Conservation (phyloP, 352 stramenopile genomes). For the Phytophthora litchii region DNA sequence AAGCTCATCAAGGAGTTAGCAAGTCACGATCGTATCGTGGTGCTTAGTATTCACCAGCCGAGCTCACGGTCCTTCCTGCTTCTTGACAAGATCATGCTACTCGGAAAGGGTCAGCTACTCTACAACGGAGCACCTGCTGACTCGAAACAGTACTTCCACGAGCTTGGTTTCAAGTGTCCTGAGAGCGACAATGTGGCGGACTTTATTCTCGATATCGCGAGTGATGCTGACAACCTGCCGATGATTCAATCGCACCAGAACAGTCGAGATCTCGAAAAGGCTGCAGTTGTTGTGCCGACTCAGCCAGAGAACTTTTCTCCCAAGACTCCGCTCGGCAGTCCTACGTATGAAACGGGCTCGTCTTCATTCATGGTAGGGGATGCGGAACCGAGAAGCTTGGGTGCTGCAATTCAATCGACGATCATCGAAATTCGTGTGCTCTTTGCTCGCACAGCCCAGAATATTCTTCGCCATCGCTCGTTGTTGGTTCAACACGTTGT, state of each 20-base stretch:
- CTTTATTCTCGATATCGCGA: slow-evolving; percentile 81
- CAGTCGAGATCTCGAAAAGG: background rate
- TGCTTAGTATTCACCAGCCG: slow-evolving; percentile 91
- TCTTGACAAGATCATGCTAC: slow-evolving; percentile 91
- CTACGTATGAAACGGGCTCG: slow-evolving; percentile 36
- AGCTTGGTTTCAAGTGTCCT: slow-evolving; percentile 70
- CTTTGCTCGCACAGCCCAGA: slow-evolving; percentile 71
- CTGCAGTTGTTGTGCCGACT: background rate
- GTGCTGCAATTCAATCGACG: slow-evolving; percentile 41
- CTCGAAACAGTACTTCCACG: slow-evolving; percentile 63
- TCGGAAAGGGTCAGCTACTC: slow-evolving; percentile 81
- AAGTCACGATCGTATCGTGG: slow-evolving; percentile 72
- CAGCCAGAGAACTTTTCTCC: background rate
- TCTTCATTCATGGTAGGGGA: slow-evolving; percentile 65
- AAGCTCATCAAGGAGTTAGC: slow-evolving; percentile 89
- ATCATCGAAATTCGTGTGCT: slow-evolving; percentile 73
- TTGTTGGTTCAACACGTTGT: slow-evolving; percentile 68
- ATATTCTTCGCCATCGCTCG: slow-evolving; percentile 77
- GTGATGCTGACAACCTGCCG: slow-evolving; percentile 62
- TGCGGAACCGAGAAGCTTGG: slow-evolving; percentile 20
- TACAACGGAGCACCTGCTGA: slow-evolving; percentile 60
- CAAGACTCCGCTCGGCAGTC: slow-evolving; percentile 36
- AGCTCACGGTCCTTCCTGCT: slow-evolving; percentile 90
- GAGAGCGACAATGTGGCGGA: slow-evolving; percentile 84
- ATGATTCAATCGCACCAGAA: slow-evolving; percentile 61